These are phyloP conservation scores for Cyclostephanos invisitatus DNA, from an alignment of 108 stramenopile genomes.

Conservation along the genomic window DNA sequence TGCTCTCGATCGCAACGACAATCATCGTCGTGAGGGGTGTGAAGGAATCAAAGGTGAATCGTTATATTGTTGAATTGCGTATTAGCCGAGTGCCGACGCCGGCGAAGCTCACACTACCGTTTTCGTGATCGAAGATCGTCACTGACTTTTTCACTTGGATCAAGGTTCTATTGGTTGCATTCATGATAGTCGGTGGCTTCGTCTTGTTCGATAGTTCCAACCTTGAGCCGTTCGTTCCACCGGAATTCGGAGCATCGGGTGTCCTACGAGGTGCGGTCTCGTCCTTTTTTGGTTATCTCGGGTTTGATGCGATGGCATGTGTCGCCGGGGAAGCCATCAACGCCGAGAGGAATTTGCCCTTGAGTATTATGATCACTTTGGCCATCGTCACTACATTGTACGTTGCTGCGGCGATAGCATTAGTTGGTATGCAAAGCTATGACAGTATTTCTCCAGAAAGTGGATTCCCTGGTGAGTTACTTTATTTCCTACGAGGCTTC, in stretches of 20 bases:
- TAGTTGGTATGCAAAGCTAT: constrained; percentile 82
- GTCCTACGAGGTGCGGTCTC: constrained; percentile 72
- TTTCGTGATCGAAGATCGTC: constrained; percentile 52
- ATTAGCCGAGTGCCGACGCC: not conserved
- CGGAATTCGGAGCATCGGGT: constrained; percentile 60
- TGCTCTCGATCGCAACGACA: constrained; percentile 40
- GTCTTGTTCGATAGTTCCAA: constrained; percentile 61
- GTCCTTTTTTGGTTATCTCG: constrained; percentile 92
- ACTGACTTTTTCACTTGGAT: constrained; percentile 82
- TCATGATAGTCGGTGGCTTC: constrained; percentile 87
- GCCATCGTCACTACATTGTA: constrained; percentile 73
- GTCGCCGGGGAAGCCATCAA: constrained; percentile 85
- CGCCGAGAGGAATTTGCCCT: constrained; percentile 76
- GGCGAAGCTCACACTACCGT: not conserved
- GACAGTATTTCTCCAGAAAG: constrained; percentile 48
- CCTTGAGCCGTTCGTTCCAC: constrained; percentile 61
- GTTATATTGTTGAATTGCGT: not conserved
- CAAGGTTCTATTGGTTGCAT: constrained; percentile 78
- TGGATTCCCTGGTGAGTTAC: constrained; percentile 49
- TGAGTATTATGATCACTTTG: constrained; percentile 76
- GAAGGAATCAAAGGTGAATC: constrained; percentile 27
- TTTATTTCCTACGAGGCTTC: not conserved
- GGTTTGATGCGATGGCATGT: constrained; percentile 91
- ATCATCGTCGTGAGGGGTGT: constrained; percentile 49
- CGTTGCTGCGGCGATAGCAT: constrained; percentile 69